Base-by-base conservation (phyloP, 192 early-diverging fungal genomes). In the Rhizophagus clarus region DNA sequence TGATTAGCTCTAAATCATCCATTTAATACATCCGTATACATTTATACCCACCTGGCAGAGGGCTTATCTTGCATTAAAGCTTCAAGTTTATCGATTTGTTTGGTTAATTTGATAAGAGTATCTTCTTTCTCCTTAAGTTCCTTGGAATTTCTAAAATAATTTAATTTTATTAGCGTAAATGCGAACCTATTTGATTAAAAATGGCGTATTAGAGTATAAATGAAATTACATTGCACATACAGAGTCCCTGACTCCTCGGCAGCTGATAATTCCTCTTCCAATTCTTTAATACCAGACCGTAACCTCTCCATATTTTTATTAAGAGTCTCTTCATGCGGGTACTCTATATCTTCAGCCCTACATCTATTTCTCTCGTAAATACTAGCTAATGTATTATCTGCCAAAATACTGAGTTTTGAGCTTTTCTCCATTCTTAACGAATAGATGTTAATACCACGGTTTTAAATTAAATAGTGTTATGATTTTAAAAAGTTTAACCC, bases 61-160 rank as follows among this genome's bases (percentile, higher is more conserved):
- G 47, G 70, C 69, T 88, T 85, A 69, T 88, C 83, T 26, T 81
- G 83, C 10, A 86, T 76, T 15, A 87, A 60, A 20, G 83, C 87
- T 42, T 91, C 88, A 49, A 91, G 34, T 66, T 88, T 90, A 51
- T 93, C 92, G 15, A 90, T 79, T 82, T 91, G 85, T 34, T 90
- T 86, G 67, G 89, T 88, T 47, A 93, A 70, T 71, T 89, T 83
- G 66, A 95, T 86, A 20, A 95, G 72, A 73, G 87, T 84, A 80
- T 90, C 88, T 85, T 95, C 93, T 86, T 89, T 88, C 70, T 82
- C 77, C 51, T 88, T 85, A 28, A 89, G 84, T 60, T 91, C 87
- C 68, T 81, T 81, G 20, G 82, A 82, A 26, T 80, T 82, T 40
- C 88, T 88, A 74, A 34, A 15, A 29, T 31, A 26, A 3, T 12